Evolutionary conservation across 1,284 basidiomycete genomes (phyloP).

Genomic region (Cutaneotrichosporon arboriforme): DNA sequence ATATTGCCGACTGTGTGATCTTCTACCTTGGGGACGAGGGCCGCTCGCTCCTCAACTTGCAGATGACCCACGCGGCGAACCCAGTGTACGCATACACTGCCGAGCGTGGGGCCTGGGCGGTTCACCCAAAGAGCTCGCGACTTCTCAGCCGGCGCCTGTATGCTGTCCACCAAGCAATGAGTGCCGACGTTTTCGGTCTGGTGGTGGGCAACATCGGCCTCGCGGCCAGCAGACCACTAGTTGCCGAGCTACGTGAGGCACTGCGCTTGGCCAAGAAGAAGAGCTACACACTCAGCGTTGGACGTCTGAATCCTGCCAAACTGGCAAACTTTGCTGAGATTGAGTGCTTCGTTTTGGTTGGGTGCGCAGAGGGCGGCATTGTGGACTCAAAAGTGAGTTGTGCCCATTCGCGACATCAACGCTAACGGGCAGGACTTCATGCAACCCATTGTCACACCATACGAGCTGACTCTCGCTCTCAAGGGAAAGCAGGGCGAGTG

Average conservation of each 20-base stretch:
- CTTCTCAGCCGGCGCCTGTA: slow-evolving; percentile 90
- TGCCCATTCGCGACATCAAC: background rate
- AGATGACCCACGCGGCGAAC: slow-evolving; percentile 65
- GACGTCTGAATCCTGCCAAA: slow-evolving; percentile 91
- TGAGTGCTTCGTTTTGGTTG: slow-evolving; percentile 91
- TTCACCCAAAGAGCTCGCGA: slow-evolving; percentile 66
- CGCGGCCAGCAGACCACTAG: slow-evolving; percentile 68
- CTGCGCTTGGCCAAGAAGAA: slow-evolving; percentile 69
- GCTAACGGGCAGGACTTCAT: slow-evolving; percentile 64
- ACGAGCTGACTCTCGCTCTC: slow-evolving; percentile 80
- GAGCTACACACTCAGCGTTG: slow-evolving; percentile 90
- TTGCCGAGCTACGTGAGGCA: slow-evolving; percentile 65
- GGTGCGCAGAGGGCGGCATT: slow-evolving; percentile 88
- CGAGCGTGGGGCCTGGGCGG: slow-evolving; percentile 49
- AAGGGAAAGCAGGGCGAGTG: slow-evolving; percentile 69
- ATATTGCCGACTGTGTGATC: slow-evolving; percentile 50
- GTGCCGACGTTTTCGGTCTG: slow-evolving; percentile 91
- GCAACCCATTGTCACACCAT: slow-evolving; percentile 88
- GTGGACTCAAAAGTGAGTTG: slow-evolving; percentile 61
- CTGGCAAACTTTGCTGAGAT: slow-evolving; percentile 95
- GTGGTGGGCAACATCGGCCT: slow-evolving; percentile 92
- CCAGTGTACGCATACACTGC: slow-evolving; percentile 62
- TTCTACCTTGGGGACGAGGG: slow-evolving; percentile 82
- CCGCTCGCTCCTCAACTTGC: slow-evolving; percentile 73
- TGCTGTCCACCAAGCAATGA: slow-evolving; percentile 78